Evolutionary conservation across 2,329 filamentous ascomycete genomes (phyloP), one percentile per base, ranked within the genome.

Genomic region (Cladosporium oxysporum): DNA sequence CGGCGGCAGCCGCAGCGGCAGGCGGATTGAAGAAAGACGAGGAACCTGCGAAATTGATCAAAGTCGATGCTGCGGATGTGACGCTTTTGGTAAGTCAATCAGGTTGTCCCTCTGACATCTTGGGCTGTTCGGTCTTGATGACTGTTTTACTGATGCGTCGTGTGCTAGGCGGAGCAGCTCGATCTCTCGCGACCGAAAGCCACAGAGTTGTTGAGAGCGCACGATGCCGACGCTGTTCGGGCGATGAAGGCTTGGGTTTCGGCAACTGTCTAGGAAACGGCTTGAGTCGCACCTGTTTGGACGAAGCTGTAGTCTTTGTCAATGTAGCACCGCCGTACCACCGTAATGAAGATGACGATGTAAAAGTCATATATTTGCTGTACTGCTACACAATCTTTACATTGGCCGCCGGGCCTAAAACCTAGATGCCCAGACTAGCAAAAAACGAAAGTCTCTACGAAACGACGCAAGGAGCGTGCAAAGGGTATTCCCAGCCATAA

Each of bases 1-100:
- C 67, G 35, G 70, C 35, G 11, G 66, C 62, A 11, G 57, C 66
- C 33, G 69, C 59, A 44, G 31, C 11, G 0, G 33, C 55, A 41
- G 18, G 11, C 0, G 55, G 55, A 7, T 12, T 35, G 31, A 71
- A 66, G 67, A 69, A 69, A 67, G 60, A 50, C 10, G 70, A 75
- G 57, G 74, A 75, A 64, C 69, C 69, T 44, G 81, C 79, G 72
- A 82, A 79, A 69, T 71, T 76, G 23, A 85, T 93, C 74, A 94
- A 93, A 81, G 87, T 94, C 55, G 90, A 93, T 68, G 79, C 86
- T 6, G 87, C 85, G 2, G 90, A 94, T 76, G 89, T 94, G 5
- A 78, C 84, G 5, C 78, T 94, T 59, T 75, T 94, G 76, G 89
- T 91, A 75, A 70, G 87, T 80, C 12, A 16, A 47, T n/a, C 16